Base-by-base conservation (phyloP, 2,329 filamentous ascomycete species). In the Aspergillus neoniger region DNA sequence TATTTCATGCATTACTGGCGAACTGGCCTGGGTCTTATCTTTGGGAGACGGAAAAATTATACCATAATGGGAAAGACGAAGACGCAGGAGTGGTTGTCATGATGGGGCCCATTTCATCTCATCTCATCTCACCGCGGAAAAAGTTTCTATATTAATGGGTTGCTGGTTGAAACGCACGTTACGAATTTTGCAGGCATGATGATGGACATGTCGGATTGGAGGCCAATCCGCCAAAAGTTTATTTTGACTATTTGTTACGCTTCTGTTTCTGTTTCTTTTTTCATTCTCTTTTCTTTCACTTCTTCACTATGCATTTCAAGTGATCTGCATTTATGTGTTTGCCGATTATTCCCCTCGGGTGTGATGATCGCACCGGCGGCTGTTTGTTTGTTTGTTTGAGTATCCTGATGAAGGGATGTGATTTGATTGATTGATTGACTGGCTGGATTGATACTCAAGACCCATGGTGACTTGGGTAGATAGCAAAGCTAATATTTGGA, bases 1-100 rank as follows among this genome's bases (percentile, higher is more conserved):
- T 4, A 36, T 56, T 58, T 60, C 52, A 62, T 65, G 67, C 67
- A 69, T 69, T 64, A 55, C 52, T 58, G 67, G 67, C 67, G 67
- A 67, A 68, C 52, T 59, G 65, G 61, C 61, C 62, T 57, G 60
- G 62, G 57, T 64, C 55, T 65, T 61, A 58, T 58, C 58, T 59
- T 60, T 59, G 61, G 60, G 59, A 39, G 41, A 58, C 30, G 41
- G 50, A 64, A 57, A 65, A 66, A 68, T 67, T 55, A 47, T 59
- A 52, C 36, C 47, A 59, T 57, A 64, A 64, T 58, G 50, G 32
- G 47, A 60, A 62, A 62, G 30, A 56, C 55, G 54, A 52, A 58
- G 50, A 60, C 28, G 21, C 38, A 52, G 39, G 57, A 56, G 49
- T 43, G 30, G 50, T 30, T 44, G 30, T 23, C 21, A 55, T 21